Evolutionary conservation across 768 basidiomycete species (phyloP), one percentile per base, ranked within the genome.

Genomic region (Mycena amicta): DNA sequence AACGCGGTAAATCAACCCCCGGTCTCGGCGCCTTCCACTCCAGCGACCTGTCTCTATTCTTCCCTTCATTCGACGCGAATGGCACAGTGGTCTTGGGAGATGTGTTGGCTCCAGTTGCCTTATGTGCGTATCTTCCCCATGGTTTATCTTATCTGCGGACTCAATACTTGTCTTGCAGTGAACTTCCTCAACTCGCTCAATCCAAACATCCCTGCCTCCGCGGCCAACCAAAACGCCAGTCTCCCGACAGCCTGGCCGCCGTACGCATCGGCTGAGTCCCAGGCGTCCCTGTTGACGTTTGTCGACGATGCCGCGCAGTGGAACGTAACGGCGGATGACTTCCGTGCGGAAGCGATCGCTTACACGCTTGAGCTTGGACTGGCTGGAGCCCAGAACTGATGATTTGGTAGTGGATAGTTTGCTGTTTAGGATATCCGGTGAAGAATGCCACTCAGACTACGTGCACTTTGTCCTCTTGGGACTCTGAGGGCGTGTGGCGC

Each of bases 1-100:
- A 72, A 55, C 69, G 69, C 18, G 65, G 70, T 45, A 72, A 74
- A 56, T 49, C 58, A 3, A 64, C 53, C 3, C 66, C 71, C 0
- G 20, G 33, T 2, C 54, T 75, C 0, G 76, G 76, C 27, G 53
- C 57, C 62, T 53, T 16, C 50, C 12, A 16, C 41, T 4, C 53
- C 50, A 29, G 18, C 51, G 8, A 46, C 50, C 30, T 40, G 2
- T 50, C 29, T 20, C 0, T 33, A 23, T 2, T 22, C 39, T 2
- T 50, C 20, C 5, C 5, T 52, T 20, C 31, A 57, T 47, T 43
- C 56, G n/a, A n/a, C n/a, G n/a, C n/a, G n/a, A n/a, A n/a, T n/a
- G n/a, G n/a, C n/a, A n/a, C n/a, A n/a, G n/a, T n/a, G n/a, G n/a
- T n/a, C n/a, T n/a, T n/a, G 5, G 15, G 50, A 28, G 31, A 52